Base-by-base conservation (phyloP, 192 early-diverging fungal species). In the Piromyces sp. region DNA sequence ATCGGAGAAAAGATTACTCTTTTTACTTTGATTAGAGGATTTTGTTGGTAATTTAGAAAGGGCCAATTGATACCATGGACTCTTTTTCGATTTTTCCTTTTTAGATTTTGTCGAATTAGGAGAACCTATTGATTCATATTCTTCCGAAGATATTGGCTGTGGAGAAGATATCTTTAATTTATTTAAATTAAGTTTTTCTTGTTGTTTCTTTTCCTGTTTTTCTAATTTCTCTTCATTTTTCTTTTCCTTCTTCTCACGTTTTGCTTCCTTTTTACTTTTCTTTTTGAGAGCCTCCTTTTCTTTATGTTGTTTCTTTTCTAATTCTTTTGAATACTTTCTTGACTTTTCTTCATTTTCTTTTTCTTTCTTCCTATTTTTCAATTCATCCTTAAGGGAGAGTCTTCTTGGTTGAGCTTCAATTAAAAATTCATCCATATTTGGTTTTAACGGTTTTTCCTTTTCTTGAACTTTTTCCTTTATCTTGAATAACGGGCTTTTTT, bases 81-180 rank as follows among this genome's bases (percentile, higher is more conserved):
- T 38, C 30, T 38, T 80, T 80, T 31, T 31, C 17, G 80, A 80
- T 80, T 88, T 86, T 79, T 85, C 79, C 19, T 80, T 29, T 80
- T 29, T 40, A n/a, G 80, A 30, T 4, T 80, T 80, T 78, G 30
- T 78, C 22, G 82, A 81, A 16, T 6, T 84, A 26, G 29, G 30
- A 79, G 31, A 80, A 33, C 15, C 19, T 30, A 81, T 19, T 17
- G 9, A 9, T n/a, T 29, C n/a, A 26, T 29, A 22, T 79, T 33
- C 37, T 82, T 81, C 51, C 3, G n/a, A 68, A 1, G 83, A 78
- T 19, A n/a, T n/a, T 30, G 13, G 78, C 26, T 42, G 83, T 13
- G 84, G 26, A 15, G 83, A 84, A 81, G 84, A 31, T 12, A 33
- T 30, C 11, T 26, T 81, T 14, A 80, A 13, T 81, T 79, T 51